Evolutionary conservation across 2,329 filamentous ascomycete genomes (phyloP), one percentile per base, ranked within the genome.

Genomic region (Ophiocordyceps australis): DNA sequence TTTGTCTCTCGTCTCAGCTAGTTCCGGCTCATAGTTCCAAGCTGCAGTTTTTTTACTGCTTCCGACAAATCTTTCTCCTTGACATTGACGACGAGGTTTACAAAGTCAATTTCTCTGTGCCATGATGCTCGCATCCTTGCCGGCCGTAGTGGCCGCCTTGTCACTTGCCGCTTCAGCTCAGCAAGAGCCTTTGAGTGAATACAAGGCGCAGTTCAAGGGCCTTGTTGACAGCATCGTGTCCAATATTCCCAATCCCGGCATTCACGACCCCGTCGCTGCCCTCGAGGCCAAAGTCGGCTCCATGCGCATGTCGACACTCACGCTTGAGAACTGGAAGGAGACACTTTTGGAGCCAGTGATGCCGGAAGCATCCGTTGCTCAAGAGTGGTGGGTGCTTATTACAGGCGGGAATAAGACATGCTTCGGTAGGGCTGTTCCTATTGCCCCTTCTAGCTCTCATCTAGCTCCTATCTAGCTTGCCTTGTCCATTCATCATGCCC

Each of bases 331-430:
- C 59, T 81, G 77, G 75, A 67, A 73, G 47, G 52, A 74, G 15
- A 67, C 71, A 3, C 56, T 86, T 32, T 72, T 67, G 42, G 55
- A 56, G 26, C 65, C 69, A 17, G 67, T 76, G 30, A 56, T 67
- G 32, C 50, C 66, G 7, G 65, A 51, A 16, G 62, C 65, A 33
- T 64, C 65, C 9, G 62, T 59, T 33, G 74, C 77, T 5, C 74
- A 76, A 50, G 74, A 82, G 51, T 83, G 75, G 75, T 73, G 77
- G 59, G 56, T 86, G 32, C 61, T 78, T 37, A 54, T 81, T 37
- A 78, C 72, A 8, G 79, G 79, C 29, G 61, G 75, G 38, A 83
- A 85, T 59, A 75, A 72, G 55, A 82, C 78, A 17, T 86, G 79
- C 55, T 74, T 64, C 43, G 64, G 66, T 70, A 54, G 30, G 59